Base-by-base conservation (phyloP, 2,329 filamentous ascomycete genomes). In the Sporothrix luriei region DNA sequence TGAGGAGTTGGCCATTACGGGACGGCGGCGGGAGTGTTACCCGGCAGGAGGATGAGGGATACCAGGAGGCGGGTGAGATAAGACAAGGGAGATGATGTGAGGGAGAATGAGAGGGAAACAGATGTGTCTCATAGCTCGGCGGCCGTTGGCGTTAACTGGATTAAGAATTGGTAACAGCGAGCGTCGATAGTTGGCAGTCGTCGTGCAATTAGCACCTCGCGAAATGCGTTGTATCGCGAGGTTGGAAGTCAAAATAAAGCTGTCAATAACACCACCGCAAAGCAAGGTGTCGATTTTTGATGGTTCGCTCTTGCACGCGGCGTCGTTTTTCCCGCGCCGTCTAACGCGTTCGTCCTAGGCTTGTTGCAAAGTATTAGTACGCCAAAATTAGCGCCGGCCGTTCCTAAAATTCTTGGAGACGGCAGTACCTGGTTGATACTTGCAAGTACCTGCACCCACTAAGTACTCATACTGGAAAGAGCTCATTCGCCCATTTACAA, bases 1-100 rank as follows among this genome's bases (percentile, higher is more conserved):
- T 16, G 78, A 78, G 2, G 77, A 76, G 51, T 74, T 74, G 59
- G 76, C 73, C 77, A 78, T 78, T 24, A 49, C 69, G 46, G 33
- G 26, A 4, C 14, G 29, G 6, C 26, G 14, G 3, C 16, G n/a
- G n/a, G 21, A 43, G 46, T 46, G 14, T 26, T 6, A 21, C 19
- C 9, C 4, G 54, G 5, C 10, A 59, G 43, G 49, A n/a, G 38
- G 14, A 5, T 7, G 46, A 21, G 21, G 5, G 11, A 7, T 33
- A 33, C 9, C 1, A 51, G 26, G 62, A 40, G 29, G n/a, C 7
- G 24, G 16, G 51, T 26, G 26, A 52, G 21, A 48, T 43, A 43
- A 43, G 40, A n/a, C 2, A n/a, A 43, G 57, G 43, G 9, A 24
- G 57, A 61, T 4, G 38, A 40, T 5, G 55, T 40, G 40, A 10